These are phyloP conservation scores for Takakia lepidozioides DNA, from an alignment of 225 moss, liverwort and hornwort genomes.

Conservation along the genomic window DNA sequence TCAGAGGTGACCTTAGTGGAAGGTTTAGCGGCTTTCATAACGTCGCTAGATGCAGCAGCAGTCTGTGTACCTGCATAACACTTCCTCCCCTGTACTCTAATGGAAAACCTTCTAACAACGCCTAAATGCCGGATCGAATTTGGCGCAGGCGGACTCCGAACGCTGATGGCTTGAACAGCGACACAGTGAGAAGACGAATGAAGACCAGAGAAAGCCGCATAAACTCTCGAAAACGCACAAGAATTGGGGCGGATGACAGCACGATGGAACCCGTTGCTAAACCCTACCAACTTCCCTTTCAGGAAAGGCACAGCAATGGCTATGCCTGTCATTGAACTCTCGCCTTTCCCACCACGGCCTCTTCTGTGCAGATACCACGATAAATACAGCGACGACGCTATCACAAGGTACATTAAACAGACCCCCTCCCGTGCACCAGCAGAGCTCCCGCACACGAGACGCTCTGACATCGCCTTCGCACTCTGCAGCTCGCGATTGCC, in stretches of 20 bases:
- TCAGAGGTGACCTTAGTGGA: conserved; percentile 43
- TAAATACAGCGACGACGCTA: too few relatives aligned
- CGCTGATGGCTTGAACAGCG: conserved; percentile 15
- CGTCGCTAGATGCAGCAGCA: conserved; percentile 21
- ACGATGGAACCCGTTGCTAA: too few relatives aligned
- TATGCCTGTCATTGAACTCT: conserved; percentile 51
- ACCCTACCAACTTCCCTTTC: conserved; percentile 34
- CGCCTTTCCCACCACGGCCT: too few relatives aligned
- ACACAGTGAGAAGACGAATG: conserved; percentile 21
- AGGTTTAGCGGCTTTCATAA: conserved; percentile 32
- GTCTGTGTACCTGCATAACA: conserved; percentile 15
- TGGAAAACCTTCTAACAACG: conserved; percentile 23
- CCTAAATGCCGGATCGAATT: conserved; percentile 18
- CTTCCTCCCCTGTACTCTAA: conserved; percentile 14
- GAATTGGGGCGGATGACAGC: too few relatives aligned
- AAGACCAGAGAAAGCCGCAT: conserved; percentile 16
- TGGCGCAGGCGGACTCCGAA: conserved; percentile 16
- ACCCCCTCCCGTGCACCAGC: too few relatives aligned
- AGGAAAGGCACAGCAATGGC: conserved; percentile 34
- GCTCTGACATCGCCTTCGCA: too few relatives aligned
- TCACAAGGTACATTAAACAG: too few relatives aligned
- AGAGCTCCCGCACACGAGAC: too few relatives aligned
- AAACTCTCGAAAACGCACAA: conserved; percentile 14
- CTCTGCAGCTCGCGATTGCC: too few relatives aligned
- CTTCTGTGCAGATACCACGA: too few relatives aligned